Base-by-base conservation (phyloP, 306 rosid genomes). In the Acacia acuminata region DNA sequence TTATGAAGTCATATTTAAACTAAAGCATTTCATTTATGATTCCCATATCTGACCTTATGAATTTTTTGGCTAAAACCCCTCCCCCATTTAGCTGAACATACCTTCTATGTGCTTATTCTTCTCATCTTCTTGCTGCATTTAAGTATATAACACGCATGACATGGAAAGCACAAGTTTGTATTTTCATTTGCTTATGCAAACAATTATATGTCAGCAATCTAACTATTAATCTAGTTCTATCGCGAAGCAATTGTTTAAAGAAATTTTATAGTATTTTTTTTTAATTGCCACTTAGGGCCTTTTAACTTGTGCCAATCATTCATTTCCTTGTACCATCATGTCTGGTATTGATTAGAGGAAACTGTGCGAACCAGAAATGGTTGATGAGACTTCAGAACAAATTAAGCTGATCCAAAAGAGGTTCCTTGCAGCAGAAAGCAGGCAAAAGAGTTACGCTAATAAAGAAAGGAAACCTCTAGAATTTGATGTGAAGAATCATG, bases 151-250 rank as follows among this genome's bases (percentile, higher is more conserved):
- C 44, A 16, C 12, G 22, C 71, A 36, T 56, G 36, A n/a, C 15
- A 38, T 55, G 12, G 65, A 19, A 24, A 48, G 43, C 60, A 48
- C 27, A 27, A 73, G 44, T 30, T 50, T 50, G 0, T 73, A 4
- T 75, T 36, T 76, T 76, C 30, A 58, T 22, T n/a, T n/a, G n/a
- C n/a, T n/a, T n/a, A n/a, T n/a, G n/a, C n/a, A 10, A 13, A 75
- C 66, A n/a, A 36, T 55, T 50, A 34, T 75, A 36, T 6, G 19
- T 20, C 17, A 55, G 43, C 48, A 34, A 55, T 55, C 48, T 55
- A 34, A 55, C n/a, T 20, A 36, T 13, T 20, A 75, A 17, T 48
- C 64, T 50, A 16, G 25, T 73, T 50, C 64, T 51, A 17, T 53
- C 20, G 34, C 42, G n/a, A 51, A 75, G 13, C 68, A 45, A 7